Conservation (phyloP, 2,329 filamentous ascomycete genomes). For the Akanthomyces uredinophilus region DNA sequence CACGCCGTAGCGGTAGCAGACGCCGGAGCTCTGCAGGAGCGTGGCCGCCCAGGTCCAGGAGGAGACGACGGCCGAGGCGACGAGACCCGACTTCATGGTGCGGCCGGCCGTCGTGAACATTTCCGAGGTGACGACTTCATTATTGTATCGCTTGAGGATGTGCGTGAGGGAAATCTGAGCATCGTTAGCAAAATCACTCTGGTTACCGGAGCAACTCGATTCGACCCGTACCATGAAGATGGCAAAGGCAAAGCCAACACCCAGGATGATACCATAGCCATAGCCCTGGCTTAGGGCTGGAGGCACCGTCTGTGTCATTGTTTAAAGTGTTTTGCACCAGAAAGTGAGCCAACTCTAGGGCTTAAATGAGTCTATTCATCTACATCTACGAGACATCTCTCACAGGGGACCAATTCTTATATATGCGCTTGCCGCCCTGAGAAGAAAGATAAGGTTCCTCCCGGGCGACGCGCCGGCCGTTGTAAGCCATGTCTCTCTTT, state of each 20-base stretch:
- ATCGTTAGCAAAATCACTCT: background rate
- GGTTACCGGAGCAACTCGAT: background rate
- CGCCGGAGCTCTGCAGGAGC: constrained; percentile 70
- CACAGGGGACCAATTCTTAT: background rate
- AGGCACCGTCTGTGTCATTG: constrained; percentile 5
- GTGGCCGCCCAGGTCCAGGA: constrained; percentile 93
- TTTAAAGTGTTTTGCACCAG: background rate
- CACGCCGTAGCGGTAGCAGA: constrained; percentile 75
- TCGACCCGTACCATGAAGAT: constrained; percentile 54
- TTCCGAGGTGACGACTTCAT: constrained; percentile 80
- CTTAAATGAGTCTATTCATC: background rate
- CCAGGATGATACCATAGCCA: constrained; percentile 74
- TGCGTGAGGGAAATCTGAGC: constrained; percentile 60
- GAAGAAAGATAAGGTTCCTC: constrained; percentile 3
- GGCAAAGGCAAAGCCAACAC: constrained; percentile 68
- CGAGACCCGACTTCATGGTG: constrained; percentile 82
- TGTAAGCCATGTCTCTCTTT: background rate
- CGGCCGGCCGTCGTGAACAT: constrained; percentile 88
- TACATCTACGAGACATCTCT: background rate
- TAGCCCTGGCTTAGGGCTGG: constrained; percentile 53
- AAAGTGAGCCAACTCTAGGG: background rate
- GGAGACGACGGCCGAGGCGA: constrained; percentile 84
- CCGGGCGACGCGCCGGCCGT: background rate
- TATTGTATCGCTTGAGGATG: constrained; percentile 55
- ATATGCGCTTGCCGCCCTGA: background rate